Evolutionary conservation across 768 basidiomycete genomes (phyloP).

Genomic region (Tephrocybe rancida): DNA sequence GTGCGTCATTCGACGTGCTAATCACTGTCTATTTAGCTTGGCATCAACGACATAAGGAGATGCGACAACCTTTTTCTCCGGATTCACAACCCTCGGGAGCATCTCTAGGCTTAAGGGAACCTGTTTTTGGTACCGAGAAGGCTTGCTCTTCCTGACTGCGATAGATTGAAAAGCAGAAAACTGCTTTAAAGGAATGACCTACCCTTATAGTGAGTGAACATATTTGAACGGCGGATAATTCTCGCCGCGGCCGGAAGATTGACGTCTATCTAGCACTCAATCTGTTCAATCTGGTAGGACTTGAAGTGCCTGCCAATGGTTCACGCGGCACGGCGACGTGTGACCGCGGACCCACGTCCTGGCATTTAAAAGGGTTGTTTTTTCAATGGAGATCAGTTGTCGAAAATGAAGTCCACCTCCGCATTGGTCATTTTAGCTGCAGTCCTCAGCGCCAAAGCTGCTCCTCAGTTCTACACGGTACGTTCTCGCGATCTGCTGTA

Average conservation of each 20-base stretch:
- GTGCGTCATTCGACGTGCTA: background rate
- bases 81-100: background rate
- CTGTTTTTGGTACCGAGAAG: background rate
- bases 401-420: background rate
- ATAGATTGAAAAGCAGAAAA: no score
- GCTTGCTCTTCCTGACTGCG: no score
- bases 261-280: background rate
- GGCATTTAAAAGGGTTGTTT: background rate
- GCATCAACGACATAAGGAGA: background rate
- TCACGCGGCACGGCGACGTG: background rate
- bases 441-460: background rate
- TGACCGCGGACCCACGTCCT: background rate
- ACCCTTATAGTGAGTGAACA: background rate
- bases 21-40: background rate
- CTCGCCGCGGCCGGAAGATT: background rate
- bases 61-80: background rate
- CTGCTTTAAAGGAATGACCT: no score
- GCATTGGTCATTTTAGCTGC: background rate
- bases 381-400: background rate
- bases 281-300: background rate
- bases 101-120: background rate
- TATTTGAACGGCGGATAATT: background rate
- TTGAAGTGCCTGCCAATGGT: background rate
- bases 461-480: conserved; percentile 5
- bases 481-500: background rate